Conservation (phyloP, 441 rosid species). For the Populus hybrid region DNA sequence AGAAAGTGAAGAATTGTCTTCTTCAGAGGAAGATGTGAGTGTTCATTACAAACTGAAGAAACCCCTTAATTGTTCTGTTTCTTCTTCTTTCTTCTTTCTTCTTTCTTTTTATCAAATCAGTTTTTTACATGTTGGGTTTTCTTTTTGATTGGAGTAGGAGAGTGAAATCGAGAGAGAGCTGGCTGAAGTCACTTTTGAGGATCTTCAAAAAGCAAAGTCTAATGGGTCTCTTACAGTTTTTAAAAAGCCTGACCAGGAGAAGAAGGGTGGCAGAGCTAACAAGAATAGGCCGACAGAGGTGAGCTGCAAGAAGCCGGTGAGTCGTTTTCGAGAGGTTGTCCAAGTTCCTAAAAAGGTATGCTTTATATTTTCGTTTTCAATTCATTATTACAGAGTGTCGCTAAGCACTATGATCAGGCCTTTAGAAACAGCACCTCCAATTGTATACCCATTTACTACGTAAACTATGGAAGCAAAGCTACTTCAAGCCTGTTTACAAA, state of each 20-base stretch:
- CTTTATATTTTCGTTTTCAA: constrained; percentile 8
- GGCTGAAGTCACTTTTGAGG: constrained; percentile 72
- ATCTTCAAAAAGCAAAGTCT: constrained; percentile 62
- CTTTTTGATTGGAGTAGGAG: constrained; percentile 36
- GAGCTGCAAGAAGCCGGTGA: constrained; percentile 71
- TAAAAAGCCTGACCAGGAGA: constrained; percentile 34
- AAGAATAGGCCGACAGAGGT: constrained; percentile 71
- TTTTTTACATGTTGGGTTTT: neutral
- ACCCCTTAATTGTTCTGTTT: neutral
- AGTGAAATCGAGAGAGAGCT: constrained; percentile 57
- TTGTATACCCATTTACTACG: constrained; percentile 79
- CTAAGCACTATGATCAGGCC: neutral
- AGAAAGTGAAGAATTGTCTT: constrained; percentile 29
- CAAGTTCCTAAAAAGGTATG: constrained; percentile 74
- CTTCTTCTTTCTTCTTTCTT: too few relatives aligned
- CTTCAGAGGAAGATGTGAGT: constrained; percentile 24
- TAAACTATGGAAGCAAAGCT: constrained; percentile 81
- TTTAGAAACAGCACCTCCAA: constrained; percentile 61
- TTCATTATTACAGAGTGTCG: neutral
- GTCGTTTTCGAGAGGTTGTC: constrained; percentile 66
- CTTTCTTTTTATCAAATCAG: neutral
- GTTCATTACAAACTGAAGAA: neutral
- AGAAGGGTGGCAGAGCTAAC: constrained; percentile 41
- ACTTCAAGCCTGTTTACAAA: constrained; percentile 69
- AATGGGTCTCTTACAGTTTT: constrained; percentile 57